A percentile compares a stretch with the other conserved stretches of the same genome.
Conservation (phyloP, 768 basidiomycete species). For the Pisolithus orientalis region DNA sequence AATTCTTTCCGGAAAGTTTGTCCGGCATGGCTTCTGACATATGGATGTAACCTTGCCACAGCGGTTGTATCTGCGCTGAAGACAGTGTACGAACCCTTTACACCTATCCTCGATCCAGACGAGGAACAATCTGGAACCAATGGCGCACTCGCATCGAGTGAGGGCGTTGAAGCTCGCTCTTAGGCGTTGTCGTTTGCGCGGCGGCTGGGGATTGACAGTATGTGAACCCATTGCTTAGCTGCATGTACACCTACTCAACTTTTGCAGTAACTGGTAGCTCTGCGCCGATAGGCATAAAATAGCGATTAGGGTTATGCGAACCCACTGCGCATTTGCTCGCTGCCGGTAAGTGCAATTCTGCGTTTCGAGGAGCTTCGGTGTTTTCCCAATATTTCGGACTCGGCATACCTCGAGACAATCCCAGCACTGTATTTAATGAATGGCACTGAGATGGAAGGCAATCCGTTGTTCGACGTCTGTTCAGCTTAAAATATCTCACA, state of each 20-base stretch:
- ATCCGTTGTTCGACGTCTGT: not conserved
- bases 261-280: slow-evolving; percentile 5
- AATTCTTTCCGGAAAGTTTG: not conserved
- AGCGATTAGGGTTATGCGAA: slow-evolving; percentile 10
- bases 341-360: slow-evolving; percentile 27
- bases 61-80: slow-evolving; percentile 8
- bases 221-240: not conserved
- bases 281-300: slow-evolving; percentile 18
- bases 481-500: not conserved
- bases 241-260: not conserved
- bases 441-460: slow-evolving; percentile 4
- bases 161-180: slow-evolving; percentile 33
- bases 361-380: slow-evolving; percentile 49
- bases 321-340: not conserved
- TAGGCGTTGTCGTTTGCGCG: slow-evolving; percentile 34
- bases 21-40: not conserved
- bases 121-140: not conserved
- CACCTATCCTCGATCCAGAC: slow-evolving; percentile 9
- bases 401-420: slow-evolving; percentile 38
- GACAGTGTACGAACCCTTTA: slow-evolving; percentile 12
- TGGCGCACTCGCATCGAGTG: slow-evolving; percentile 5
- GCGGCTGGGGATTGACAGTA: slow-evolving; percentile 32
- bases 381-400: slow-evolving; percentile 24
- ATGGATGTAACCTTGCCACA: slow-evolving; percentile 9
- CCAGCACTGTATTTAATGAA: slow-evolving; percentile 41